Evolutionary conservation across 2,329 filamentous ascomycete species (phyloP).

Genomic region (Aulographum hederae): DNA sequence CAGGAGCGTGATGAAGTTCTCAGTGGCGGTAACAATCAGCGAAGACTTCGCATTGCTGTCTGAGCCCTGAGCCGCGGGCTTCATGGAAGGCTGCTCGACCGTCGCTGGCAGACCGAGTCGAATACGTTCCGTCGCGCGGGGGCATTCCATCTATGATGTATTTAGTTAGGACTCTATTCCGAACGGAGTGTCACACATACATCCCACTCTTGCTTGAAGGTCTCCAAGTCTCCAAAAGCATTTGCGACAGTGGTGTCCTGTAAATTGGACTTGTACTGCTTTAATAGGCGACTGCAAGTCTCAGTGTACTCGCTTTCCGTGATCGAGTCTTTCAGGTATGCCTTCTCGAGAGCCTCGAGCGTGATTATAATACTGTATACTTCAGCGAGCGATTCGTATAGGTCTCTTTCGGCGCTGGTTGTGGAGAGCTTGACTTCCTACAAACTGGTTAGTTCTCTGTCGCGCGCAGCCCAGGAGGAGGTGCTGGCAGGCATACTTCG

Average conservation of each 20-base stretch:
- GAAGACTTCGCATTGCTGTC: slow-evolving; percentile 31
- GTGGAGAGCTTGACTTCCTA: slow-evolving; percentile 87
- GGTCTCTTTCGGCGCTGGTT: slow-evolving; percentile 72
- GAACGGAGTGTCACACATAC: slow-evolving; percentile 33
- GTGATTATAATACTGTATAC: slow-evolving; percentile 96
- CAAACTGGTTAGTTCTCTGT: neutral
- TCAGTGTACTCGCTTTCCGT: slow-evolving; percentile 87
- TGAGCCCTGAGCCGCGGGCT: slow-evolving; percentile 17
- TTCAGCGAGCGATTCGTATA: slow-evolving; percentile 91
- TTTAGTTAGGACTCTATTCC: neutral
- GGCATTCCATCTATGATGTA: slow-evolving; percentile 60
- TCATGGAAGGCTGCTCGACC: slow-evolving; percentile 37
- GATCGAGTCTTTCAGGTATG: slow-evolving; percentile 89
- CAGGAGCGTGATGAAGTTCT: slow-evolving; percentile 96
- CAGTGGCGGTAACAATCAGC: slow-evolving; percentile 75
- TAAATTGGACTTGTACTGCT: slow-evolving; percentile 92
- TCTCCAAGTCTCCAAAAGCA: slow-evolving; percentile 74
- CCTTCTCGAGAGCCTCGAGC: slow-evolving; percentile 86
- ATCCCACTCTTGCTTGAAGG: slow-evolving; percentile 84
- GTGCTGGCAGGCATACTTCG: slow-evolving; percentile 38
- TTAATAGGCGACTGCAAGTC: slow-evolving; percentile 80
- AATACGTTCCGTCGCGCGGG: slow-evolving; percentile 80
- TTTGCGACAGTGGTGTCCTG: slow-evolving; percentile 79
- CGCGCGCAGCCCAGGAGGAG: neutral
- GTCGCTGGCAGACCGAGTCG: slow-evolving; percentile 87